Evolutionary conservation across 2,329 filamentous ascomycete genomes (phyloP), one percentile per base, ranked within the genome.

Genomic region (Colletotrichum sp.): DNA sequence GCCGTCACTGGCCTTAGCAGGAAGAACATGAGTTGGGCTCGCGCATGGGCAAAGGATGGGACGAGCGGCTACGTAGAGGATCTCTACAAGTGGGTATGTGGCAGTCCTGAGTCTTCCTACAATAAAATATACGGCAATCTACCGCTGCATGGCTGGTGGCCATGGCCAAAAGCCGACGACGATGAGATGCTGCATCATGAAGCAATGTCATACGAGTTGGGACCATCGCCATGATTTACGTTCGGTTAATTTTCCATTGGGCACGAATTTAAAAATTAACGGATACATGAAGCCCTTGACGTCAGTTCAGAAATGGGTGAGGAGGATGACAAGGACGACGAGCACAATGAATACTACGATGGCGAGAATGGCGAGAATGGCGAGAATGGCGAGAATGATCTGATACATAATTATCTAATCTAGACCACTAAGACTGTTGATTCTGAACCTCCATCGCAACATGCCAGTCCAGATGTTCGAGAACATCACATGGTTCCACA

Each of bases 101-200:
- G 12, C 0, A 6, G 22, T 3, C 39, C 22, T 4, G 3, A 57
- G 1, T 8, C 6, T 4, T 32, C 2, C 16, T 75, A 10, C 63
- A 78, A 77, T 8, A 59, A 52, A 5, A 59, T 77, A 4, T 75
- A 78, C 52, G 67, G 67, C 16, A 66, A 72, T 6, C 44, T 78
- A 44, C 75, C 75, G 8, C 48, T 78, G 18, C 15, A 39, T 6
- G 75, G 77, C 12, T 78, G 77, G 75, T 78, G 75, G 77, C 75
- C 77, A 1, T 78, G 75, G 71, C 71, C 77, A 2, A 75, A 72
- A 6, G 8, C 3, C 7, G 16, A 13, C 1, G 22, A 5, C 6
- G 13, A 66, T 55, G n/a, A 15, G 2, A 36, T 3, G 16, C 8
- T 22, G 32, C 16, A 1, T 0, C 5, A 18, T 44, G 8, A 3